These are phyloP conservation scores for Hypoxylon trugodes DNA, from an alignment of 495 filamentous ascomycete genomes.

Conservation along the genomic window DNA sequence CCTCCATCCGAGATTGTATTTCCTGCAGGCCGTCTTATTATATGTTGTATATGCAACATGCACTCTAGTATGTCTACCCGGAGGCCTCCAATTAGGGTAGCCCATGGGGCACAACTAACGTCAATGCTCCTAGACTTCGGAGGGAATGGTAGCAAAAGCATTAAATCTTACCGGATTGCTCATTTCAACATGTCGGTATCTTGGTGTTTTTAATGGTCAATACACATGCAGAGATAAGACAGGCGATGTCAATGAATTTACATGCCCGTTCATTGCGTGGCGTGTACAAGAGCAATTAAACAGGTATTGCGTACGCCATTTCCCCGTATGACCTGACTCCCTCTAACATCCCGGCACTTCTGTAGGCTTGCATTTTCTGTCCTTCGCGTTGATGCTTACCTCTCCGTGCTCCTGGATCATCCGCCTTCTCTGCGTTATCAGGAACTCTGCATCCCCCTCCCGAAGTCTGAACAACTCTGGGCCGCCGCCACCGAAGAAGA, in stretches of 20 bases:
- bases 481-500: constrained; percentile 40
- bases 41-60: constrained; percentile 40
- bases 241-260: constrained; percentile 2
- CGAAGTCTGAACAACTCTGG: constrained; percentile 41
- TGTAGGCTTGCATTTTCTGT: constrained; percentile 44
- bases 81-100: neutral
- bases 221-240: constrained; percentile 32
- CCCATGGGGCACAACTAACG: constrained; percentile 2
- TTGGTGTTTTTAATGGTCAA: constrained; percentile 46
- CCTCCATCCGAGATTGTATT: constrained; percentile 32
- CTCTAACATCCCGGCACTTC: neutral
- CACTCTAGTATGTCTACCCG: constrained; percentile 32
- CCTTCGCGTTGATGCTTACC: constrained; percentile 45
- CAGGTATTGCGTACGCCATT: constrained; percentile 31
- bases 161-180: constrained; percentile 38
- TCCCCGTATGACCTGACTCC: neutral
- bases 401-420: constrained; percentile 43
- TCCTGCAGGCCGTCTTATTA: constrained; percentile 41
- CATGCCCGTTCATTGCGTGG: constrained; percentile 38
- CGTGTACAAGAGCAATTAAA: constrained; percentile 47
- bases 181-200: constrained; percentile 42
- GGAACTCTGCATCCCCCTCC: constrained; percentile 46
- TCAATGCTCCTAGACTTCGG: constrained; percentile 29
- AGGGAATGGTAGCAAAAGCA: constrained; percentile 44
- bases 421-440: constrained; percentile 46